phyloP scores from a whole-genome alignment of 192 early-diverging fungal species.

The Geranomyces variabilis region DNA sequence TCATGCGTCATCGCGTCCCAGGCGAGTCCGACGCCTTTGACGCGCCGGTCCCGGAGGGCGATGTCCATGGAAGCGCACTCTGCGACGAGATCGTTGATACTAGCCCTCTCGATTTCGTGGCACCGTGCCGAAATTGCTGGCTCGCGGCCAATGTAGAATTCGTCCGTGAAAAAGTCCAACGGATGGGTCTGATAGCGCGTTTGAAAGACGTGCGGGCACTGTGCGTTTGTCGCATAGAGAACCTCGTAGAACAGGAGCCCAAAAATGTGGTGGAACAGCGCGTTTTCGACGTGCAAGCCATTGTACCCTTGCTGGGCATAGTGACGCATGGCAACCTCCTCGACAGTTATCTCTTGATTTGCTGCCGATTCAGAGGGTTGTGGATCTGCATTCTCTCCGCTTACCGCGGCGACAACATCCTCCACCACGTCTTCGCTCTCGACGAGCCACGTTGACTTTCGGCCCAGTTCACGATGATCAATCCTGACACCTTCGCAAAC shows the following conservation, averaged over 20 bases:
- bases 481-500: conserved; percentile 21
- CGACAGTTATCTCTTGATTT: neutral
- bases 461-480: neutral
- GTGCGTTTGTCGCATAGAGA: conserved; percentile 33
- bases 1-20: conserved; percentile 12
- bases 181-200: conserved; percentile 50
- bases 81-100: conserved; percentile 13
- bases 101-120: conserved; percentile 26
- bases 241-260: conserved; percentile 50
- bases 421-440: neutral
- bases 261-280: conserved; percentile 52
- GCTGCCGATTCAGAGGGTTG: neutral
- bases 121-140: conserved; percentile 35
- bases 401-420: neutral
- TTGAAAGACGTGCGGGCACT: conserved; percentile 41
- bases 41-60: neutral
- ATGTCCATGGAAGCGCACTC: conserved; percentile 17
- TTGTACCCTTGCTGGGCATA: conserved; percentile 37
- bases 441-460: conserved; percentile 8
- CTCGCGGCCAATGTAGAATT: conserved; percentile 40
- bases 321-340: conserved; percentile 19
- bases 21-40: conserved; percentile 17
- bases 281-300: conserved; percentile 51
- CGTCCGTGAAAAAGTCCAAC: conserved; percentile 52
- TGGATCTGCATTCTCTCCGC: too few relatives aligned